Conservation (phyloP, 1,284 basidiomycete genomes). For the Polyporus tsugae region DNA sequence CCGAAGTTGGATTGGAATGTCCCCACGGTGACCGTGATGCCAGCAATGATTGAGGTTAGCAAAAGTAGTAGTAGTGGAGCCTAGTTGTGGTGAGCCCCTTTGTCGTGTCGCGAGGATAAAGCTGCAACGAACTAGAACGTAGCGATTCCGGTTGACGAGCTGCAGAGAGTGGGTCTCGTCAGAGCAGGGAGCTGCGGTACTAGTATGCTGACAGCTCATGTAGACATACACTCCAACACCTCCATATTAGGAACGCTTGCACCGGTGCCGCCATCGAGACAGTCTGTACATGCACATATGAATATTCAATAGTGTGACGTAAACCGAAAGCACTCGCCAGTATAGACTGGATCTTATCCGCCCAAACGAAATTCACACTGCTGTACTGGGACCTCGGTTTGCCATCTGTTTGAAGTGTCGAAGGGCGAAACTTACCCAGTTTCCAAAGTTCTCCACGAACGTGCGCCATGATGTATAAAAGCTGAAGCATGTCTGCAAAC, state of each 20-base stretch:
- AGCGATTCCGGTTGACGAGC: slow-evolving; percentile 34
- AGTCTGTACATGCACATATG: slow-evolving; percentile 30
- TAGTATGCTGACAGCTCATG: too few relatives aligned
- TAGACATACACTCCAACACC: slow-evolving; percentile 41
- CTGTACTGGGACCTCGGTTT: slow-evolving; percentile 17
- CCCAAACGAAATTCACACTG: slow-evolving; percentile 38
- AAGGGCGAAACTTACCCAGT: slow-evolving; percentile 30
- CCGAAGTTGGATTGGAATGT: slow-evolving; percentile 32
- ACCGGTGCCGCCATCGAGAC: slow-evolving; percentile 41
- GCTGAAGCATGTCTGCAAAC: slow-evolving; percentile 38
- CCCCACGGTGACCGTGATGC: slow-evolving; percentile 34
- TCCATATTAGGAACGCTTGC: slow-evolving; percentile 43
- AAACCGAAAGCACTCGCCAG: slow-evolving; percentile 30
- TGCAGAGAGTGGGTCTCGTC: slow-evolving; percentile 12
- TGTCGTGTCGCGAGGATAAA: neutral
- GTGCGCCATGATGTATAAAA: slow-evolving; percentile 39
- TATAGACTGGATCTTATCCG: slow-evolving; percentile 38
- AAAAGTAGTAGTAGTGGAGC: slow-evolving; percentile 32
- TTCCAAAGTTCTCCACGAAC: slow-evolving; percentile 37
- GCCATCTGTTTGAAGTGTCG: neutral
- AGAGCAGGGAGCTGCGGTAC: neutral
- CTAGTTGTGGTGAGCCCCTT: slow-evolving; percentile 20
- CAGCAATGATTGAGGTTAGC: slow-evolving; percentile 33
- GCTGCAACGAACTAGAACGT: slow-evolving; percentile 35
- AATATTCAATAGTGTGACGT: neutral